Evolutionary conservation across 2,329 filamentous ascomycete genomes (phyloP).

Genomic region (Penicillium janthinellum): DNA sequence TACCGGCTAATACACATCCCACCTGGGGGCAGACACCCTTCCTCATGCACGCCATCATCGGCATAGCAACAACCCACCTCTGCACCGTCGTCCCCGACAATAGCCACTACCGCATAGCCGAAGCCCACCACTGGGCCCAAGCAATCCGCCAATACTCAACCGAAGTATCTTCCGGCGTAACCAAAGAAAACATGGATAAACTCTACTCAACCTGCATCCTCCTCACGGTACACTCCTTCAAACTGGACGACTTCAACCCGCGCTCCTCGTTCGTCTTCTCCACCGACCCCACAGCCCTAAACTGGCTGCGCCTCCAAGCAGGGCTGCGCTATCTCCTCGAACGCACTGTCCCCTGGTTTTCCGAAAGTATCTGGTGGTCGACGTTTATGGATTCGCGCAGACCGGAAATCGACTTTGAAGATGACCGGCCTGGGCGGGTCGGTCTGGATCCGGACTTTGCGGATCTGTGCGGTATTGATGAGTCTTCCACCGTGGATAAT

Average conservation of each 20-base stretch:
- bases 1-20: not conserved
- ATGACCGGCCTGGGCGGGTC: constrained; percentile 30
- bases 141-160: constrained; percentile 39
- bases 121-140: constrained; percentile 43
- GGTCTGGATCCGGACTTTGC: constrained; percentile 36
- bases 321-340: constrained; percentile 37
- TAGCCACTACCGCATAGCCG: constrained; percentile 30
- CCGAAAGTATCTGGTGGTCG: constrained; percentile 39
- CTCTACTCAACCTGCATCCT: constrained; percentile 43
- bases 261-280: constrained; percentile 41
- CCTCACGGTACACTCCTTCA: constrained; percentile 39
- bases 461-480: constrained; percentile 38
- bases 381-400: constrained; percentile 34
- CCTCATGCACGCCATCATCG: constrained; percentile 43
- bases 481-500: constrained; percentile 29
- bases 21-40: constrained; percentile 33
- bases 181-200: constrained; percentile 39
- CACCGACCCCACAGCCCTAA: constrained; percentile 32
- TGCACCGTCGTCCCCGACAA: constrained; percentile 30
- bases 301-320: constrained; percentile 41
- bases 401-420: constrained; percentile 28
- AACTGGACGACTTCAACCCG: constrained; percentile 33
- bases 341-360: constrained; percentile 28
- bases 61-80: constrained; percentile 35
- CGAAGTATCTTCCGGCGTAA: constrained; percentile 32